These are phyloP conservation scores for Spergularia marina DNA, from an alignment of 148 eudicot genomes.

Conservation along the genomic window DNA sequence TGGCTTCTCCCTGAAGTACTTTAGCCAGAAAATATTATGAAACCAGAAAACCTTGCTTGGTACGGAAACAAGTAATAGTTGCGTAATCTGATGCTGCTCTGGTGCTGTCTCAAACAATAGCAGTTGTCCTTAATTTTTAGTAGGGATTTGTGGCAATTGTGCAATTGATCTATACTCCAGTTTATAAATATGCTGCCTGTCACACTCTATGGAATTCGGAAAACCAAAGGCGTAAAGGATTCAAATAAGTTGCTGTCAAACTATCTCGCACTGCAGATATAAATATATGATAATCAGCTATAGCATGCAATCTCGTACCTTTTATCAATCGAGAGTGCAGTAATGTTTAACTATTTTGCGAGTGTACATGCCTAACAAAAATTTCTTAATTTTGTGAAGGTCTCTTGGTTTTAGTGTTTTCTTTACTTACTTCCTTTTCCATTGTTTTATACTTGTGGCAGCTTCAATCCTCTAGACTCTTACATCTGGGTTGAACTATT, in stretches of 20 bases:
- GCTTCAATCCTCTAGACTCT: conserved; percentile 90
- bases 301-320: not conserved
- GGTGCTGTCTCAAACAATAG: not conserved
- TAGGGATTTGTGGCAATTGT: not conserved
- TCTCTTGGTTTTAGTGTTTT: not conserved
- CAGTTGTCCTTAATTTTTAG: not conserved
- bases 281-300: not conserved
- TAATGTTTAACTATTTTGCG: not conserved
- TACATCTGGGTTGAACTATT: conserved; percentile 84
- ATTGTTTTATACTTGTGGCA: conserved; percentile 31
- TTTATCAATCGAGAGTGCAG: not conserved
- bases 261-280: not conserved
- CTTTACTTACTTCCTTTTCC: not conserved
- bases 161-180: not conserved
- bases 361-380: not conserved
- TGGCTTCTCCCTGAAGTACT: not conserved
- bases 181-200: not conserved
- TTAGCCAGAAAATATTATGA: not conserved
- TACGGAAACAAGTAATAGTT: not conserved
- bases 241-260: not conserved
- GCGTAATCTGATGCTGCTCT: not conserved
- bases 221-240: not conserved
- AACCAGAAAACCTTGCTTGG: not conserved
- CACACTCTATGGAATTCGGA: not conserved
- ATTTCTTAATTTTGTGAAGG: not conserved